Evolutionary conservation across 1,284 basidiomycete species (phyloP).

Genomic region (Ceraceosorus bombacis): DNA sequence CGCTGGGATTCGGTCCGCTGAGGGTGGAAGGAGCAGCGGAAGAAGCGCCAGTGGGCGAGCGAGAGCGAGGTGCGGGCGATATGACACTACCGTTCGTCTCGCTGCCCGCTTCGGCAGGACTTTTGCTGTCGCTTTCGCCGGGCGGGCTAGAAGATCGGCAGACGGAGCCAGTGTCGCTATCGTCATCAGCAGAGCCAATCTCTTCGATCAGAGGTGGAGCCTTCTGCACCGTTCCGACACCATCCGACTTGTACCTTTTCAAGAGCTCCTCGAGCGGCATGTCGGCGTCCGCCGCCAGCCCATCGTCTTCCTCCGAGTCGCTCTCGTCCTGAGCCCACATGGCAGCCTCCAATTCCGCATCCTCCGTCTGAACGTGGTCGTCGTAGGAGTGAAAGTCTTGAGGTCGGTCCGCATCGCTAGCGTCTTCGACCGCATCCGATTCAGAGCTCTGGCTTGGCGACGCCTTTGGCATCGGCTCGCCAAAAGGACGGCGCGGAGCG

Average conservation of each 20-base stretch:
- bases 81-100: no score
- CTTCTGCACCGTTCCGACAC: constrained; percentile 28
- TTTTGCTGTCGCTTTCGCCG: neutral
- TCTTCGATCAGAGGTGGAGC: neutral
- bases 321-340: constrained; percentile 46
- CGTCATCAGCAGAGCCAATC: neutral
- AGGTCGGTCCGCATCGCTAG: no score
- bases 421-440: constrained; percentile 18
- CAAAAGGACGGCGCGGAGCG: neutral
- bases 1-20: neutral
- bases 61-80: no score
- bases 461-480: neutral
- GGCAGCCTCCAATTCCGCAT: constrained; percentile 47
- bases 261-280: constrained; percentile 56
- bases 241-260: constrained; percentile 54
- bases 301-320: constrained; percentile 54
- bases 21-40: neutral
- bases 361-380: constrained; percentile 50
- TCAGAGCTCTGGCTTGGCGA: constrained; percentile 9
- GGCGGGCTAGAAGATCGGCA: no score
- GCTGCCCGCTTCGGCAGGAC: neutral
- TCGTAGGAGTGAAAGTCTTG: no score
- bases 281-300: constrained; percentile 53
- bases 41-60: constrained; percentile 21
- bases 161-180: no score